phyloP scores from a whole-genome alignment of 2,329 filamentous ascomycete species.

The Cylindrodendrum hubeiense region DNA sequence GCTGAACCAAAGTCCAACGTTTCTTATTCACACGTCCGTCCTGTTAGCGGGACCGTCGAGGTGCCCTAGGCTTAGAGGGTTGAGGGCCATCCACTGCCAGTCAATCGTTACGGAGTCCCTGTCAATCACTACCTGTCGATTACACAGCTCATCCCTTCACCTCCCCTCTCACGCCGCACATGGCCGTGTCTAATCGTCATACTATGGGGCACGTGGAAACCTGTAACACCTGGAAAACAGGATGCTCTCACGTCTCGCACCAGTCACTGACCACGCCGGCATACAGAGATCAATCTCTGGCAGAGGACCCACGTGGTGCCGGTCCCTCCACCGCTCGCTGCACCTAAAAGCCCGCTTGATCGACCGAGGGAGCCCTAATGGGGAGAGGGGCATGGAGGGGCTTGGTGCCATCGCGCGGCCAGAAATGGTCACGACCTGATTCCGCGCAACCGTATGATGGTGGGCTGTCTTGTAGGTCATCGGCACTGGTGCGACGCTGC shows the following conservation, averaged over 20 bases:
- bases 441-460: conserved; percentile 42
- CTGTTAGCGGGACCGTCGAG: neutral
- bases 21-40: neutral
- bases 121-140: neutral
- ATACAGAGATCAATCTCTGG: conserved; percentile 28
- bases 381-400: conserved; percentile 23
- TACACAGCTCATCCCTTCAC: conserved; percentile 1
- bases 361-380: conserved; percentile 26
- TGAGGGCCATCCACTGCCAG: no score
- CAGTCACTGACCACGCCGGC: neutral
- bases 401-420: conserved; percentile 23
- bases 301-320: conserved; percentile 41
- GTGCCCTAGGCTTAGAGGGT: no score
- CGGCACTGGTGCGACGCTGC: conserved; percentile 10
- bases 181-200: conserved; percentile 13
- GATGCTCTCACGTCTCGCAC: neutral
- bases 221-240: neutral
- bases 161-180: conserved; percentile 15
- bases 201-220: conserved; percentile 16
- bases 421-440: conserved; percentile 13
- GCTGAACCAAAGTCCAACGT: neutral
- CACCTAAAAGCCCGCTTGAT: conserved; percentile 28
- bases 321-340: conserved; percentile 33
- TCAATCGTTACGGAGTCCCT: neutral
- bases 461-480: conserved; percentile 39